Evolutionary conservation across 1,284 basidiomycete species (phyloP).

Genomic region (Peniophora sp.): DNA sequence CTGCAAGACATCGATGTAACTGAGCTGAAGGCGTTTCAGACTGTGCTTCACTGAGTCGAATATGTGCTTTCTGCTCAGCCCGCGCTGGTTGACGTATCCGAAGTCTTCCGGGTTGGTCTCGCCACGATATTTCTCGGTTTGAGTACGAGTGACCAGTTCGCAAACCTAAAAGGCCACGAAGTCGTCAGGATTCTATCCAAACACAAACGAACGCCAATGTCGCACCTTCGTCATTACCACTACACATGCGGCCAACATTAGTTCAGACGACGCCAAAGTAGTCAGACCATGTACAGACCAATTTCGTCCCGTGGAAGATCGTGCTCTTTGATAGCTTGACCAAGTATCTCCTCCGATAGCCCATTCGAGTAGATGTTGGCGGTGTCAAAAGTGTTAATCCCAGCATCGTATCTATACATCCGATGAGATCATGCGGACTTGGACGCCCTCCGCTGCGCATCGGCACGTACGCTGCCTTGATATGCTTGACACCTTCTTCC

Average conservation of each 20-base stretch:
- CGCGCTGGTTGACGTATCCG: constrained; percentile 27
- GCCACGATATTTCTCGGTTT: background rate
- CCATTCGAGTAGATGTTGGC: constrained; percentile 54
- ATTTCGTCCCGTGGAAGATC: constrained; percentile 71
- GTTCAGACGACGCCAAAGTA: background rate
- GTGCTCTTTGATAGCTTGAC: constrained; percentile 70
- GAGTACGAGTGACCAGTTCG: background rate
- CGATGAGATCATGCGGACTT: background rate
- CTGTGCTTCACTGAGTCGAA: constrained; percentile 65
- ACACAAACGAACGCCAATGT: constrained; percentile 15
- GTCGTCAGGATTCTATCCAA: background rate
- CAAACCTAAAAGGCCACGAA: background rate
- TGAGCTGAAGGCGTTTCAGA: constrained; percentile 55
- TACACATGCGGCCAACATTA: background rate
- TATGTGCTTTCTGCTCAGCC: constrained; percentile 41
- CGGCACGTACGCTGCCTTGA: constrained; percentile 25
- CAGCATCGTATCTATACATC: background rate
- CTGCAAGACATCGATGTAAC: constrained; percentile 66
- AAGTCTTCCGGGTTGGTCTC: constrained; percentile 3
- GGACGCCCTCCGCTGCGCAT: constrained; percentile 18
- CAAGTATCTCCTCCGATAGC: constrained; percentile 66
- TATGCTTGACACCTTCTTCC: constrained; percentile 28
- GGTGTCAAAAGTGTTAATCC: background rate
- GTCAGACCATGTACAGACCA: background rate
- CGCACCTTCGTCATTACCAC: constrained; percentile 79